phyloP scores from a whole-genome alignment of 805 yeast genomes.

The Pichia nanzhaoensis region DNA sequence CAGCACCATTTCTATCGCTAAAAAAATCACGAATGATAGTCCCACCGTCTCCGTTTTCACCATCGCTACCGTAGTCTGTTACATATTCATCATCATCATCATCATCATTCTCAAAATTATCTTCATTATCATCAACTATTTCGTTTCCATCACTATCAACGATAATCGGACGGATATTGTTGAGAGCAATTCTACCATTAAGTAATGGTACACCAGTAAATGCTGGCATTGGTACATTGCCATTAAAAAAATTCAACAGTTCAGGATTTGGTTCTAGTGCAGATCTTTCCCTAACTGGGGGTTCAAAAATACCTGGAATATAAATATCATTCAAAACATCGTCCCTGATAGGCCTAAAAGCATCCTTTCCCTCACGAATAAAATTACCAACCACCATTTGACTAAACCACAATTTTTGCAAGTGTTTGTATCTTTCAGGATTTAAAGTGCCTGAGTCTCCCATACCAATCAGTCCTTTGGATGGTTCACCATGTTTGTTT shows the following conservation, averaged over 20 bases:
- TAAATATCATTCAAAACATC: conserved; percentile 9
- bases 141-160: neutral
- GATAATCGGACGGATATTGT: too few species aligned
- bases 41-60: neutral
- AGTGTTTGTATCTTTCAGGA: conserved; percentile 44
- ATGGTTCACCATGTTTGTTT: conserved; percentile 71
- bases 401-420: conserved; percentile 55
- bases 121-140: neutral
- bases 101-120: conserved; percentile 9
- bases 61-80: neutral
- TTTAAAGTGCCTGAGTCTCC: conserved; percentile 52
- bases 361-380: conserved; percentile 11
- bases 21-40: neutral
- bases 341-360: conserved; percentile 3
- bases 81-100: conserved; percentile 3
- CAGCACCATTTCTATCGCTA: neutral
- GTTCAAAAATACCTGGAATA: conserved; percentile 10
- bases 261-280: conserved; percentile 14
- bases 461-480: conserved; percentile 44
- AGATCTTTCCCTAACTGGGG: neutral
- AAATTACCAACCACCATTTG: conserved; percentile 29
- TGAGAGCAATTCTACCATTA: too few species aligned
- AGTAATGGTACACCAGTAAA: neutral
- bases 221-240: neutral
- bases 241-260: neutral